Evolutionary conservation across 306 rosid species (phyloP), one percentile per base, ranked within the genome.

Genomic region (Argentina anserina): DNA sequence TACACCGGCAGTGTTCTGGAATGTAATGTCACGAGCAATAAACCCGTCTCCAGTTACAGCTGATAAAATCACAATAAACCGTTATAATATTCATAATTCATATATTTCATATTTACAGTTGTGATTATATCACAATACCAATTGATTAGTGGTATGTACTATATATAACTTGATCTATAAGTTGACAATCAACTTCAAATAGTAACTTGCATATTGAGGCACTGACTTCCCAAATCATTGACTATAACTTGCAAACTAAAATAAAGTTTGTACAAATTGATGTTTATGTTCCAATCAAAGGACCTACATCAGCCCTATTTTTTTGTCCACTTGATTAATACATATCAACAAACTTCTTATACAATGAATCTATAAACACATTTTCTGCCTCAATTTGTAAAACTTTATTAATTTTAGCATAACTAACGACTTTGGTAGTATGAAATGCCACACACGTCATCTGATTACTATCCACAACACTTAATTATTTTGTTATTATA

Each of bases 1-100:
- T 8, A 89, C 82, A 45, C 97, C 96, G 40, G 97, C 96, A 0
- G 97, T 90, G 86, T 92, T 92, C 77, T 88, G 75, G 39, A 92
- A 80, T 58, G 97, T 92, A 18, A 92, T 90, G 78, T 78, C 96
- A 40, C 83, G 86, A 9, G 86, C 97, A 49, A 92, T 89, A 46
- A 92, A 92, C 37, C 87, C 84, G 73, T 92, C 92, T 42, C 96
- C 96, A 6, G 67, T 83, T 3, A 46, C 93, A 62, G 93, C 97
- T 92, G 82, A 0, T 70, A 55, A 17, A 49, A 63, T 36, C 3
- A 43, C 31, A 72, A 61, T 7, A 60, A 20, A 53, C 13, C 29
- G 7, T 17, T 25, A 3, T n/a, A 50, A n/a, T 14, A 18, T 7
- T 63, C 23, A 29, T 15, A 2, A 50, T 50, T 9, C 26, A 29